Percentiles rank a stretch among this genome's conserved stretches.
Evolutionary conservation across 495 filamentous ascomycete species (phyloP).

Genomic region (Xylaria longipes): DNA sequence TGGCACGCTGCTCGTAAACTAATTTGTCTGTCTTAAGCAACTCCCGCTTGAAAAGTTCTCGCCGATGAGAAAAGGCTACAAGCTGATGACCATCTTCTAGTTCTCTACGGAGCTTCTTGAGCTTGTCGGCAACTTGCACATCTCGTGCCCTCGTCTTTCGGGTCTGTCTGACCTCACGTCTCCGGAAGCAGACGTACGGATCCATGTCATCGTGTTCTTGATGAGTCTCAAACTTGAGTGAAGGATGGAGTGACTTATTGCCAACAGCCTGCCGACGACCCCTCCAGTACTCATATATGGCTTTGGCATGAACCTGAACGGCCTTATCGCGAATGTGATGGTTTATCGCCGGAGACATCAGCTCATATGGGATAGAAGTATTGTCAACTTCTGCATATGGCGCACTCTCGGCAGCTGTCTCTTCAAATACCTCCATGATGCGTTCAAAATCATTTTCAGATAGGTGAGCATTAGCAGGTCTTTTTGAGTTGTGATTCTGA

Average conservation of each 20-base stretch:
- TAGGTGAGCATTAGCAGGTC: constrained; percentile 66
- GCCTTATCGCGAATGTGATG: constrained; percentile 52
- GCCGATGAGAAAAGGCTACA: constrained; percentile 73
- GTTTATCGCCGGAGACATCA: constrained; percentile 79
- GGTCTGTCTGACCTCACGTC: constrained; percentile 91
- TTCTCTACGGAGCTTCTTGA: constrained; percentile 89
- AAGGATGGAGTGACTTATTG: constrained; percentile 73
- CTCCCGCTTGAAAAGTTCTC: constrained; percentile 79
- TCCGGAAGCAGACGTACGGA: constrained; percentile 97
- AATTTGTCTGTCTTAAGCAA: constrained; percentile 72
- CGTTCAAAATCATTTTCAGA: constrained; percentile 91
- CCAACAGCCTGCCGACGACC: constrained; percentile 64
- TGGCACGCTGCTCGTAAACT: constrained; percentile 80
- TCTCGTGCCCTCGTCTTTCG: constrained; percentile 94
- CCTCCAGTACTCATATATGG: constrained; percentile 93
- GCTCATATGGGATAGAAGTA: constrained; percentile 78
- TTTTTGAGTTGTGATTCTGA: constrained; percentile 80
- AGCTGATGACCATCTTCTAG: constrained; percentile 87
- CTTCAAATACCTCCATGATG: constrained; percentile 94
- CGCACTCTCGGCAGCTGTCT: constrained; percentile 77
- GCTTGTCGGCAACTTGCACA: constrained; percentile 90
- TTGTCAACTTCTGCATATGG: constrained; percentile 90
- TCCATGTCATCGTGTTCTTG: constrained; percentile 94
- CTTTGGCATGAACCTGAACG: constrained; percentile 76
- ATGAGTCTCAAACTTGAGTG: constrained; percentile 90